Base-by-base conservation (phyloP, 345 rosid species). In the Crucihimalaya himalaica region DNA sequence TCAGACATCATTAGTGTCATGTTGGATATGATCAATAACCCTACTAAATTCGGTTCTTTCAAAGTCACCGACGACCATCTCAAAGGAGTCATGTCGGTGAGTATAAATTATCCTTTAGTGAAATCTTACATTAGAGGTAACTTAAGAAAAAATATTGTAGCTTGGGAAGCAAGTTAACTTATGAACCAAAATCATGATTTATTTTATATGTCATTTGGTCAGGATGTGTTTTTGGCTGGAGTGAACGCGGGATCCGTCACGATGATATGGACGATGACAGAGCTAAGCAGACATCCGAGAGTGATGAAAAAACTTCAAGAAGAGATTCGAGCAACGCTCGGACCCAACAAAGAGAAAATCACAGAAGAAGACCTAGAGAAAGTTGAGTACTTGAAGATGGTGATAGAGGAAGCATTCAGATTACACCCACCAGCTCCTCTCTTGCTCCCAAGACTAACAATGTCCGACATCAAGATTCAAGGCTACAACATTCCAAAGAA, bases 221-320 rank as follows among this genome's bases (percentile, higher is more conserved):
- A 88, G 86, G 73, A 88, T 62, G 71, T 84, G 15, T 84, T 86
- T 72, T 19, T 85, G 53, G 91, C 71, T 11, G 91, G 89, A 68
- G 54, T 82, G 3, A 86, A 86, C 63, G 83, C 87, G 0, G 66
- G 74, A 42, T 80, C 88, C 12, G 55, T 79, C 40, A 70, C 81
- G 0, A 57, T 88, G 65, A 57, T 55, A 31, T 88, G 96, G 96
- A 81, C 91, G 8, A 83, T 89, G 86, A 72, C 96, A 19, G 90
- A 86, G 76, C 78, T 89, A 3, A 28, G 10, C 7, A 85, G 70
- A 66, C 80, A 82, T 5, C 86, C 87, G 15, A 80, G 78, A 65
- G 62, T 82, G 50, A 81, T 88, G 88, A 76, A 75, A 42, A 90
- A 82, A 82, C 84, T 78, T 2, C 91, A 85, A 65, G 82, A 77